Percentiles rank a stretch among this genome's conserved stretches.
Conservation (phyloP, 441 rosid species). For the Populus hybrid region DNA sequence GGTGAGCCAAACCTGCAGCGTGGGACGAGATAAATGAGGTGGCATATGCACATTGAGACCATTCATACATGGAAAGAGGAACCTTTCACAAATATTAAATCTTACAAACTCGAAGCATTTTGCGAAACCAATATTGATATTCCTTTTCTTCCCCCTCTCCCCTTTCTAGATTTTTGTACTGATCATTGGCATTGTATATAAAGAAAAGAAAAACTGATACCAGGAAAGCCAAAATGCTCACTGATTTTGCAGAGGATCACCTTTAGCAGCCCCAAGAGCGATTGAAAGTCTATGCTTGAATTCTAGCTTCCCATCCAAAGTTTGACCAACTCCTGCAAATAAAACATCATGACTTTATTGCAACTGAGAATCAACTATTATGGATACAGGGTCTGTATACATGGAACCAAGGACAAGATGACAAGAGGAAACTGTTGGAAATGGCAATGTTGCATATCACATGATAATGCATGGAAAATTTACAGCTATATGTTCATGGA, state of each 20-base stretch:
- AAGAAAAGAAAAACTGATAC: slow-evolving; percentile 11
- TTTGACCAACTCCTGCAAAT: slow-evolving; percentile 39
- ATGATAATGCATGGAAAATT: not conserved
- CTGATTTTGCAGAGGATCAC: slow-evolving; percentile 81
- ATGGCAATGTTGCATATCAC: not conserved
- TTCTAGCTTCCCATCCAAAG: slow-evolving; percentile 49
- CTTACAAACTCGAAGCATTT: slow-evolving; percentile 22
- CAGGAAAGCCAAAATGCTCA: slow-evolving; percentile 76
- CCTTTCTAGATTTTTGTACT: not conserved
- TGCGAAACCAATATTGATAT: slow-evolving; percentile 11
- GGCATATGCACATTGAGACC: slow-evolving; percentile 19
- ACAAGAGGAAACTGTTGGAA: not conserved
- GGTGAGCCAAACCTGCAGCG: slow-evolving; percentile 58
- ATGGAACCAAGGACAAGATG: not conserved
- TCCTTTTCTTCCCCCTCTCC: not conserved
- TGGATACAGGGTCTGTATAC: not conserved
- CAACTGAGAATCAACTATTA: not conserved
- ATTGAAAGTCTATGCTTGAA: slow-evolving; percentile 64
- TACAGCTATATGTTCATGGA: not conserved
- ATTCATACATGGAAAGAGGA: slow-evolving; percentile 12
- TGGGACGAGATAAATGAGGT: slow-evolving; percentile 17
- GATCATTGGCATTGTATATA: slow-evolving; percentile 14
- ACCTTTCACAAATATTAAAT: slow-evolving; percentile 6
- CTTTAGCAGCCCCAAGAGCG: slow-evolving; percentile 77
- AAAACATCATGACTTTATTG: slow-evolving; percentile 15